Percentiles rank a stretch among this genome's conserved stretches.
Conservation (phyloP, 225 moss, liverwort and hornwort genomes). For the Pseudoscleropodium purum region DNA sequence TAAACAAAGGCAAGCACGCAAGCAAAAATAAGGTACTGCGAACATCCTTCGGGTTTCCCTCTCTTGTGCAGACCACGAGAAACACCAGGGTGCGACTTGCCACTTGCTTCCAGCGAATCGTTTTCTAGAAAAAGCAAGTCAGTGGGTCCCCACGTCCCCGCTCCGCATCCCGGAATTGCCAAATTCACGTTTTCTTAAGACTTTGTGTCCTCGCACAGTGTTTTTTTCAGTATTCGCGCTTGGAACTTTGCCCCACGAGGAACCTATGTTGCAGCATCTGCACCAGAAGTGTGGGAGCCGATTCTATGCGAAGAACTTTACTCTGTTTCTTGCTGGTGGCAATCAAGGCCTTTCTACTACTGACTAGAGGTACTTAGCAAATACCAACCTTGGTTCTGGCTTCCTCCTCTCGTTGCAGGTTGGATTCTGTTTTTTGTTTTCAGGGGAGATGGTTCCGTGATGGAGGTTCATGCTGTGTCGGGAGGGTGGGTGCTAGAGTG, state of each 20-base stretch:
- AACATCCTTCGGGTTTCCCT: not conserved
- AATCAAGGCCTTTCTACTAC: not conserved
- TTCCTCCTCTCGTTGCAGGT: not conserved
- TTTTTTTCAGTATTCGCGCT: not conserved
- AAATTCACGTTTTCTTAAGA: not conserved
- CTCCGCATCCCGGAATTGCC: not conserved
- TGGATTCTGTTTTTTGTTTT: not conserved
- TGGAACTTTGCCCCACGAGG: not conserved
- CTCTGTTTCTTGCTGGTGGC: not conserved
- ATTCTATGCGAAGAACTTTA: not conserved
- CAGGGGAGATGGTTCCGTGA: not conserved
- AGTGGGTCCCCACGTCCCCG: not conserved
- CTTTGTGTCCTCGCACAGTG: not conserved
- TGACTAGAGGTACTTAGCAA: not conserved
- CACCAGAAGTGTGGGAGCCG: not conserved
- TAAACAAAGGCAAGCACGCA: too few relatives aligned
- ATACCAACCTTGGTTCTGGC: not conserved
- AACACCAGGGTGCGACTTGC: not conserved
- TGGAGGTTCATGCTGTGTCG: slow-evolving; percentile 1
- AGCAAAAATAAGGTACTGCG: too few relatives aligned
- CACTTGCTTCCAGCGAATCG: not conserved
- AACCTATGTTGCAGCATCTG: not conserved
- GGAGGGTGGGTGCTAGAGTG: not conserved
- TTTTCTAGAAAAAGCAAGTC: not conserved
- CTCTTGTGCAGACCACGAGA: not conserved